Base-by-base conservation (phyloP, 108 stramenopile genomes). In the Ochromonas danica region DNA sequence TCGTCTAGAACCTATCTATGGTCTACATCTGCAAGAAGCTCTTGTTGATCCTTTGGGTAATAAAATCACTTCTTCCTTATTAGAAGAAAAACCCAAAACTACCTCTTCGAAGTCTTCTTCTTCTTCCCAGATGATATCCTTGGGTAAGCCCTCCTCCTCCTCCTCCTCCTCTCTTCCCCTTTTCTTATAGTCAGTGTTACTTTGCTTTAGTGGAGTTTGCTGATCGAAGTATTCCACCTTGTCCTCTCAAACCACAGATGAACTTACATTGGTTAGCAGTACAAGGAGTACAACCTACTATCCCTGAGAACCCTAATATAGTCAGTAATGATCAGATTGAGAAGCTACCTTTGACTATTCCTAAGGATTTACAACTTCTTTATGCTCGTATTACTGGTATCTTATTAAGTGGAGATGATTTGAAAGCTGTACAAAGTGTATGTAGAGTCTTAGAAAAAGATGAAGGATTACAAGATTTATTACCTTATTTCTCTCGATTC, bases 261-360 rank as follows among this genome's bases (percentile, higher is more conserved):
- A 10, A 3, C 10, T 36, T 67, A 25, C 63, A 67, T 67, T 67
- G 63, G 63, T 36, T 67, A 36, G 63, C 63, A 10, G 63, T 67
- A 3, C 3, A 67, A 3, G 63, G 63, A 3, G 25, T 10, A 6
- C 63, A 67, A 36, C 63, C 63, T 28, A 6, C 31, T 25, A 36
- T 67, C 31, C 63, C 63, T 28, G 63, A 67, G 31, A 67, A 67
- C 31, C 63, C 63, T 28, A 10, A 10, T 25, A 36, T 67, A 10
- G 10, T 67, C 10, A 3, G 14, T 10, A 25, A 22, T 25, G 35
- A 67, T 28, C 3, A 6, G 17, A 6, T 35, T 6, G 63, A 67
- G 33, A 6, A 67, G 31, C n/a, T n/a, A n/a, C 63, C 35, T 6
- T 14, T 10, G 31, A 67, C 63, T 28, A 6, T 67, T 6, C 63